A percentile compares a stretch with the other conserved stretches of the same genome.
Evolutionary conservation across 352 stramenopile species (phyloP).

Genomic region (Globisporangium middletonii): DNA sequence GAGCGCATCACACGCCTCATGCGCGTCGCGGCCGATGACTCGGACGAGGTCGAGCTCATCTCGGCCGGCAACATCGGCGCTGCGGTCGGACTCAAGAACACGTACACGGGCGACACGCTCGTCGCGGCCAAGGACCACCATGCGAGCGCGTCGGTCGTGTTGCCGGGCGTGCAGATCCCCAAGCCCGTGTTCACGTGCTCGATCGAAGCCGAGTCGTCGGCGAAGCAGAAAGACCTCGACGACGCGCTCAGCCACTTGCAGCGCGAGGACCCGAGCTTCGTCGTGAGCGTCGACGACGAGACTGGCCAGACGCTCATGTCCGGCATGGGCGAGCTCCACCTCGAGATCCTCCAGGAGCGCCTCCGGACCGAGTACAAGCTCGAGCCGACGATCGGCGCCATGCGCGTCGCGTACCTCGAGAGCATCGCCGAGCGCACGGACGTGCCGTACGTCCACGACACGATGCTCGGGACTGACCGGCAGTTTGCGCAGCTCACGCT

Average conservation of each 20-base stretch:
- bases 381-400: conserved; percentile 73
- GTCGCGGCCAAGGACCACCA: conserved; percentile 58
- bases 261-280: conserved; percentile 96
- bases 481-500: conserved; percentile 66
- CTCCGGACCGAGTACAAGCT: conserved; percentile 88
- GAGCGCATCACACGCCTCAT: conserved; percentile 75
- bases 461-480: conserved; percentile 60
- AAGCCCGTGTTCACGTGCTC: conserved; percentile 89
- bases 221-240: conserved; percentile 85
- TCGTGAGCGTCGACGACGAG: conserved; percentile 93
- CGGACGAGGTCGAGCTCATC: conserved; percentile 82
- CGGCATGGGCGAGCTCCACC: conserved; percentile 93
- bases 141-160: conserved; percentile 24
- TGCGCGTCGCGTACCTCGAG: conserved; percentile 90
- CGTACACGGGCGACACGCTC: conserved; percentile 93
- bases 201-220: conserved; percentile 83
- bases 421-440: conserved; percentile 45
- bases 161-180: conserved; percentile 64
- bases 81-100: conserved; percentile 89
- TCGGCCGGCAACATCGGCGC: conserved; percentile 90
- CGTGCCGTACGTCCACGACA: conserved; percentile 48
- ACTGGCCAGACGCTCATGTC: conserved; percentile 98
- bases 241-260: conserved; percentile 71
- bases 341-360: conserved; percentile 92
- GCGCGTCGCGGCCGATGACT: conserved; percentile 87